Base-by-base conservation (phyloP, 1,284 basidiomycete genomes). In the Rhodotorula mucilaginosa region DNA sequence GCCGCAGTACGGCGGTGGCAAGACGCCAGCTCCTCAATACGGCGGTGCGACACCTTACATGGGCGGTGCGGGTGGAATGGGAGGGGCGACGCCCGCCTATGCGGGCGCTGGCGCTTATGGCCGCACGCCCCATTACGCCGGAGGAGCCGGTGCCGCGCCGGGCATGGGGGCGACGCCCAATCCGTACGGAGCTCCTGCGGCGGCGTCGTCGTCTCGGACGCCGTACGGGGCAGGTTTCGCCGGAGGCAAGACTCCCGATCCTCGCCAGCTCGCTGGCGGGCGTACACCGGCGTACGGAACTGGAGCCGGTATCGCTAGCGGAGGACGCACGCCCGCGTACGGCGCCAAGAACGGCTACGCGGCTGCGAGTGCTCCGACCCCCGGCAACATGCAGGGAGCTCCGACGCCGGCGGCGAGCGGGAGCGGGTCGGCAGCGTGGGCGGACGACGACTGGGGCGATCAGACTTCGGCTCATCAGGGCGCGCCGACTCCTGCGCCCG, bases 61-160 rank as follows among this genome's bases (percentile, higher is more conserved):
- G 1, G 89, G 87, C 66, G 84, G 85, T 0, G 84, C 87, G 75
- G 89, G 88, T 29, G 57, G 34, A 19, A n/a, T 23, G n/a, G 61
- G 61, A 29, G 61, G 61, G 49, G 61, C 49, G 49, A 75, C 72
- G 60, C 66, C 70, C 44, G 66, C 63, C 5, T 52, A 63, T 19
- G 51, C 23, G 8, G 62, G 39, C 21, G 44, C 44, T 5, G 58
- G 58, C 6, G 23, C 58, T 23, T 58, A n/a, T 1, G 58, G 69
- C 31, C 58, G 72, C 58, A 75, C 72, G 61, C 65, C 69, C 26
- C 60, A 51, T 2, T 62, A 62, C 61, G 46, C 48, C 5, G 61
- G 61, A 5, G 61, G 49, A n/a, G 58, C 44, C 23, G 39, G 15
- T 2, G 51, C 51, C 72, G 66, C 58, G n/a, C 39, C 39, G 26